These are phyloP conservation scores for Pleurostoma richardsiae DNA, from an alignment of 2,329 filamentous ascomycete genomes.

Conservation along the genomic window DNA sequence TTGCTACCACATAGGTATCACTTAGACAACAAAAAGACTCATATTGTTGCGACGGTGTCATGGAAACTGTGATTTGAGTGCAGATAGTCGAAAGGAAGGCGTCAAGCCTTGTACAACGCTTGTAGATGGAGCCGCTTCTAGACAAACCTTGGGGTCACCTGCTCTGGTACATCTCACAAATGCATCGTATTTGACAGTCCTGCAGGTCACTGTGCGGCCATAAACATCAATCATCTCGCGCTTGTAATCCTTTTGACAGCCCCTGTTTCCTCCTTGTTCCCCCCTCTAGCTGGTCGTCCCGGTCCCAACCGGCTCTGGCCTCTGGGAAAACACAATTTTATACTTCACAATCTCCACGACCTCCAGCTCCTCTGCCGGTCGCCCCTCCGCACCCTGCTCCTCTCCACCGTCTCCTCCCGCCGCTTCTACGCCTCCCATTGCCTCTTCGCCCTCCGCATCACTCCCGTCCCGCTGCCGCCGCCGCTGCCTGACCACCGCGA, in stretches of 20 bases:
- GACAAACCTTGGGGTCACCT: too few relatives aligned
- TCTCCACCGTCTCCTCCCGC: conserved; percentile 20
- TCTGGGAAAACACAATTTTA: conserved; percentile 77
- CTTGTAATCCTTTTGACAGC: neutral
- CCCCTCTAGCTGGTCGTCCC: conserved; percentile 2
- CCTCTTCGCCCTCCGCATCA: conserved; percentile 39
- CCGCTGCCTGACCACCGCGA: conserved; percentile 60
- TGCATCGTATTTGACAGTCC: too few relatives aligned
- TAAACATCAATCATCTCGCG: neutral
- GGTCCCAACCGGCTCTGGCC: conserved; percentile 78
- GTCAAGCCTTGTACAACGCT: too few relatives aligned
- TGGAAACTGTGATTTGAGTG: too few relatives aligned
- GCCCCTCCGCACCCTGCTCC: conserved; percentile 39
- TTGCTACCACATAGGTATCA: conserved; percentile 4
- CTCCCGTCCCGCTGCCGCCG: conserved; percentile 42
- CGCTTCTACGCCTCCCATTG: conserved; percentile 24
- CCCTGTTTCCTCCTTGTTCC: neutral
- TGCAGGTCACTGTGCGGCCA: too few relatives aligned
- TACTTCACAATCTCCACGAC: conserved; percentile 82
- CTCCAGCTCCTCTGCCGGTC: conserved; percentile 54
- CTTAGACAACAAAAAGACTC: neutral
- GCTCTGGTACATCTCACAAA: too few relatives aligned
- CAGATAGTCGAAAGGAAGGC: too few relatives aligned
- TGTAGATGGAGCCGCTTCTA: too few relatives aligned
- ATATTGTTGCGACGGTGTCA: too few relatives aligned